These are phyloP conservation scores for Nitzschia sp. DNA, from an alignment of 108 stramenopile species.

Conservation along the genomic window DNA sequence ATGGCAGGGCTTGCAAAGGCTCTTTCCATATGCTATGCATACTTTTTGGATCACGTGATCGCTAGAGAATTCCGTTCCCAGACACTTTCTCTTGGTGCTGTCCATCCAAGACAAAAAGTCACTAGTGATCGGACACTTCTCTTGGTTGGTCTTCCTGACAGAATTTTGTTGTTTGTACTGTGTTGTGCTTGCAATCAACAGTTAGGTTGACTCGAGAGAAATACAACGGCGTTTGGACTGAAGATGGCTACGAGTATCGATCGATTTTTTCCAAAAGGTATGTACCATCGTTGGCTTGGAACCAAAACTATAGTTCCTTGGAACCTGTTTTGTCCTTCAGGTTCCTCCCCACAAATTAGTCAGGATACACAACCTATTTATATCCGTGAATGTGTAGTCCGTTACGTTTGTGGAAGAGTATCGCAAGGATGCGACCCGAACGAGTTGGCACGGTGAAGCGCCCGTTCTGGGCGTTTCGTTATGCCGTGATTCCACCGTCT, in stretches of 20 bases:
- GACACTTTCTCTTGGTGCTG: slow-evolving; percentile 33
- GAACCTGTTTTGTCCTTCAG: too few species aligned
- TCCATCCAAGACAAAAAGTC: slow-evolving; percentile 32
- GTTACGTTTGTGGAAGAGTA: slow-evolving; percentile 53
- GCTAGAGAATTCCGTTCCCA: slow-evolving; percentile 37
- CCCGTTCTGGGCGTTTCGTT: slow-evolving; percentile 20
- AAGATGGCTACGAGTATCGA: too few species aligned
- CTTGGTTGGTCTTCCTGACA: too few species aligned
- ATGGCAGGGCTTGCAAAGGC: too few species aligned
- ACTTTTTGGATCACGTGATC: slow-evolving; percentile 4
- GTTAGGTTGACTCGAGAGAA: too few species aligned
- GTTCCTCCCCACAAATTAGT: slow-evolving; percentile 37
- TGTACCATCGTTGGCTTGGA: background rate
- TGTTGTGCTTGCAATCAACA: background rate
- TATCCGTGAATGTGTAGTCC: slow-evolving; percentile 31
- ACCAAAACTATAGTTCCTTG: too few species aligned
- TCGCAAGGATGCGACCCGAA: slow-evolving; percentile 27
- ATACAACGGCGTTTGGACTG: too few species aligned
- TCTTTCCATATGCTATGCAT: too few species aligned
- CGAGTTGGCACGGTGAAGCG: slow-evolving; percentile 7
- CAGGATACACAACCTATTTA: slow-evolving; percentile 28
- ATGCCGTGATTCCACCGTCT: slow-evolving; percentile 4
- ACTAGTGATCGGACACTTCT: slow-evolving; percentile 38
- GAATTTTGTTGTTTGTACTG: background rate
- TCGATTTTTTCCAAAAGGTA: too few species aligned